Base-by-base conservation (phyloP, 176 grass and related monocot genomes). In the Zoysia pacifica region DNA sequence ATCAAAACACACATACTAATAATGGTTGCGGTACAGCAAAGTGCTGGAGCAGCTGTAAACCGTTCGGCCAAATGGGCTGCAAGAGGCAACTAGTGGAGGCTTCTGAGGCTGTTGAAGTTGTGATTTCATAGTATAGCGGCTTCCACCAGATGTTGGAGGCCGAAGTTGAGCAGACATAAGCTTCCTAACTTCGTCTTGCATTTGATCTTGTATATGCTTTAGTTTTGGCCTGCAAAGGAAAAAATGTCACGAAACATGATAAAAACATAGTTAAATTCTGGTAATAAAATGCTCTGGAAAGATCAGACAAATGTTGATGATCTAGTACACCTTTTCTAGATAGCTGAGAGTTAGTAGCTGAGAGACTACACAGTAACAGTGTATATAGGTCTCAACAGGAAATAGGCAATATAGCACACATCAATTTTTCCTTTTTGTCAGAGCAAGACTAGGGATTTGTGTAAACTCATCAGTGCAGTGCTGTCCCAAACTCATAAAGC, bases 131-230 rank as follows among this genome's bases (percentile, higher is more conserved):
- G 67, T 2, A 28, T 87, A 82, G 11, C 56, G 86, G 59, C 73
- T 87, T 56, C 81, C 52, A 6, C 59, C 70, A 6, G 74, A 73
- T 11, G 81, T 71, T 45, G 92, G 86, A 14, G 83, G 73, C 15
- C 72, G 83, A n/a, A 94, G 60, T 38, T 91, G 86, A 52, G 47
- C 69, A 14, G 92, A 93, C 90, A 95, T 93, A 72, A 89, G 70
- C 68, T 93, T 90, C 79, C 87, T 87, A 18, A 93, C 90, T 79
- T 93, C 96, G 11, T 91, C 92, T 79, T 92, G 87, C 82, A 95
- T 84, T 73, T 91, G 75, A 47, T 85, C 79, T 76, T 88, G 90
- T 62, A 89, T 67, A 63, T 84, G 71, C 83, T 94, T 95, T 69
- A 99, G 42, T 88, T 91, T 95, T 86, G 96, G 88, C 42, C 96